Evolutionary conservation across 208 protist genomes (phyloP).

Genomic region (Wallacemonas sp.): DNA sequence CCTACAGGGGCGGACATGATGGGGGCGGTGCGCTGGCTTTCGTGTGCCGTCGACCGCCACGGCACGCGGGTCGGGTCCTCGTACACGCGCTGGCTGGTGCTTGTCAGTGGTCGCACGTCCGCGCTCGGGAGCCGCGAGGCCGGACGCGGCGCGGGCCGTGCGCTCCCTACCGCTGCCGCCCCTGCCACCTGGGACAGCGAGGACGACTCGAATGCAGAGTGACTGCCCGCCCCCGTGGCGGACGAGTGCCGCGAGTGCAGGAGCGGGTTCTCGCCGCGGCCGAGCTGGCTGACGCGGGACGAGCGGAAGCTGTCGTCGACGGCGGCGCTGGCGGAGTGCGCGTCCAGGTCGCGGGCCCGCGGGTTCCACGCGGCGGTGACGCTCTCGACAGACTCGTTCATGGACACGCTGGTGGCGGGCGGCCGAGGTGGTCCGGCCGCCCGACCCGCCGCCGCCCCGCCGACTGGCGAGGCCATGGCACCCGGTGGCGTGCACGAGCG

Average conservation of each 20-base stretch:
- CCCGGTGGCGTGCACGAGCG: conserved; percentile 78
- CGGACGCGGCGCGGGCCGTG: conserved; percentile 13
- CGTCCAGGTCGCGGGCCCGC: conserved; percentile 18
- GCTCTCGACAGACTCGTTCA: conserved; percentile 67
- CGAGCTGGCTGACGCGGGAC: conserved; percentile 48
- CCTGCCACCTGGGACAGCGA: conserved; percentile 16
- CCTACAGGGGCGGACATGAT: conserved; percentile 29
- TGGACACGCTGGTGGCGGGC: conserved; percentile 20
- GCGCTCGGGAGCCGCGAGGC: conserved; percentile 14
- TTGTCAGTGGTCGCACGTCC: background rate
- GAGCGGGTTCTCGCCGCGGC: conserved; percentile 70
- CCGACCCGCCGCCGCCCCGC: background rate
- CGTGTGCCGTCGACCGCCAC: conserved; percentile 15
- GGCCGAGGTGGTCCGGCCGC: conserved; percentile 15
- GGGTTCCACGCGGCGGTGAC: conserved; percentile 70
- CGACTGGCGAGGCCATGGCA: conserved; percentile 28
- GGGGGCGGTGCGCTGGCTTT: conserved; percentile 20
- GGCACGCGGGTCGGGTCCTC: conserved; percentile 20
- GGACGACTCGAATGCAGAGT: background rate
- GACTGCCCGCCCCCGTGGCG: background rate
- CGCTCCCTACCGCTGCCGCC: background rate
- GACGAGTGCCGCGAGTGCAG: conserved; percentile 42
- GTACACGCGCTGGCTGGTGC: conserved; percentile 20
- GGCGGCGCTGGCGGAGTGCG: conserved; percentile 23
- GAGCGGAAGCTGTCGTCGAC: conserved; percentile 29